Evolutionary conservation across 805 yeast genomes (phyloP).

Genomic region (Metschnikowia koreensis): DNA sequence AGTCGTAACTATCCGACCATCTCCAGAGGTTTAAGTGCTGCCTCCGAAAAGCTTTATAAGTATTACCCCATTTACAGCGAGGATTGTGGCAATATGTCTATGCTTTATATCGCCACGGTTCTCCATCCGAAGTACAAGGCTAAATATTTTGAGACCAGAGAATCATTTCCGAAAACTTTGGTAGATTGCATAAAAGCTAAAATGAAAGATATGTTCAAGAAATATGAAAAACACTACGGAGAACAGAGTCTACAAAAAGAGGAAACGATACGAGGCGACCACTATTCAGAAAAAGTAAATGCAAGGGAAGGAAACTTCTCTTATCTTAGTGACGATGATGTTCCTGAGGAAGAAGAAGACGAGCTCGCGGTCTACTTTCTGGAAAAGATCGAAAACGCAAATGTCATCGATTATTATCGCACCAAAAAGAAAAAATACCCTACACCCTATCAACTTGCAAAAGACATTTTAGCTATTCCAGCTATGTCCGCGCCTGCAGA

Average conservation of each 20-base stretch:
- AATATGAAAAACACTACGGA: not conserved
- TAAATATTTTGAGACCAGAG: not conserved
- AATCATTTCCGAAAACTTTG: not conserved
- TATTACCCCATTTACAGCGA: constrained; percentile 4
- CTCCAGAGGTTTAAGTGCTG: constrained; percentile 1
- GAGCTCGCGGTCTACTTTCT: no score
- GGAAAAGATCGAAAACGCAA: no score
- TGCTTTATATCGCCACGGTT: not conserved
- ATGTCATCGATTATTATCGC: constrained; percentile 5
- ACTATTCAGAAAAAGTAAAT: no score
- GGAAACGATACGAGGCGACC: no score
- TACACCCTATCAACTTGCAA: constrained; percentile 1
- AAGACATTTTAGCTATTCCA: constrained; percentile 2
- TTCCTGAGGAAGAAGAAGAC: no score
- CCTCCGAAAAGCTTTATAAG: constrained; percentile 1
- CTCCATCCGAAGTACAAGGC: not conserved
- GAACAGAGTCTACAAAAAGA: no score
- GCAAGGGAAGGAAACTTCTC: no score
- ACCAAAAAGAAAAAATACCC: not conserved
- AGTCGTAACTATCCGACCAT: not conserved
- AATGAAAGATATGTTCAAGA: not conserved
- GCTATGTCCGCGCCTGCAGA: no score
- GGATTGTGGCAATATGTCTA: not conserved
- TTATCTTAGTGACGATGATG: no score
- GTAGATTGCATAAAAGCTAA: not conserved